Evolutionary conservation across 352 stramenopile genomes (phyloP), one percentile per base, ranked within the genome.

Genomic region (Pythium insidiosum): DNA sequence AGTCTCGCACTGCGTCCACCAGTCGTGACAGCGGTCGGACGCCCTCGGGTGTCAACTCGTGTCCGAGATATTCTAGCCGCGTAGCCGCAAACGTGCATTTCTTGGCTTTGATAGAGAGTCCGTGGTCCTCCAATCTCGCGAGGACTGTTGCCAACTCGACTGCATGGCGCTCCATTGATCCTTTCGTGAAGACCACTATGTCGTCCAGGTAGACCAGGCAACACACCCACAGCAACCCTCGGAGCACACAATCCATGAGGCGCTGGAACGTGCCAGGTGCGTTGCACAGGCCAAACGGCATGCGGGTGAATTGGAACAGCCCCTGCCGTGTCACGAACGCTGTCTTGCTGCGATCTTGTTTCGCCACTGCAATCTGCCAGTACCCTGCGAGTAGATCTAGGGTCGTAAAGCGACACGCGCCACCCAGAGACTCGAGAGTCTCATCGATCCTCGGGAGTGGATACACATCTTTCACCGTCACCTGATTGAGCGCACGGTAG

Each of bases 401-500:
- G n/a, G n/a, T n/a, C n/a, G n/a, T n/a, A n/a, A n/a, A n/a, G n/a
- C n/a, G n/a, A n/a, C n/a, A n/a, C n/a, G n/a, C n/a, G n/a, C n/a
- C n/a, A n/a, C n/a, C n/a, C n/a, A n/a, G n/a, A n/a, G n/a, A n/a
- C n/a, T 59, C 44, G 9, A 66, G 15, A 6, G 52, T 61, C 18
- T 61, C 46, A n/a, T n/a, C n/a, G n/a, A n/a, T n/a, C n/a, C n/a
- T n/a, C n/a, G n/a, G n/a, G n/a, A n/a, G n/a, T n/a, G 22, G 42
- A 18, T 63, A 63, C 6, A 61, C 46, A 30, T 65, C 56, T 22
- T 56, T 53, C 6, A 50, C 38, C 0, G 55, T 63, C 2, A 63
- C 45, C 1, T 26, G 16, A 24, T 56, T 66, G 1, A 62, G 21
- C 20, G 40, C 19, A 39, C 34, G 16, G 13, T 13, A 33, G 13